Base-by-base conservation (phyloP, 495 filamentous ascomycete species). In the Aspergillus olivimuriae region DNA sequence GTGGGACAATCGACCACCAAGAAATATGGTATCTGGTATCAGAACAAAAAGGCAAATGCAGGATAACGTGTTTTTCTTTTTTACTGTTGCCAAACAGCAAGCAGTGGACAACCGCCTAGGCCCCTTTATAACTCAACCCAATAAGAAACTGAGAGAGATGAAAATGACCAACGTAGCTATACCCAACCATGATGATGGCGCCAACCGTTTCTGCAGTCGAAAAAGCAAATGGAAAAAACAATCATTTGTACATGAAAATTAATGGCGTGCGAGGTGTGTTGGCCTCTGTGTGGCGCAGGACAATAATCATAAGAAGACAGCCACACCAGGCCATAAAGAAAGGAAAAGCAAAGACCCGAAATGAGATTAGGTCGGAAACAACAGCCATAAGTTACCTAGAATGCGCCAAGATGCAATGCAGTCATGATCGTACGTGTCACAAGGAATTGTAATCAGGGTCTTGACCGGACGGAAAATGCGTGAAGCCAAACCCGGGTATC, bases 331-430 rank as follows among this genome's bases (percentile, higher is more conserved):
- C 11, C 24, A 11, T 28, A 28, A 28, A 28, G 24, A 6, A 28
- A 28, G 11, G 11, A 28, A 28, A n/a, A n/a, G n/a, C n/a, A n/a
- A n/a, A n/a, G n/a, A n/a, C n/a, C n/a, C n/a, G n/a, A n/a, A n/a
- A n/a, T n/a, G n/a, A 31, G 22, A 49, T 42, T 48, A 65, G 56
- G 50, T 55, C 53, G 46, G 50, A 59, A 56, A 62, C 55, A 60
- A 65, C 46, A 56, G 46, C 58, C 50, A 62, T 45, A 62, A 58
- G 56, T 55, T 56, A 55, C 61, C 54, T 11, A 47, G 58, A 48
- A 47, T 65, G 63, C 66, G 66, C 66, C 66, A 57, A 61, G 46
- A 70, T 70, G 66, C 66, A 68, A 70, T 70, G 66, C 66, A 63
- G 57, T 70, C 67, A 47, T 70, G 54, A 69, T 67, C 52, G 60